phyloP scores from a whole-genome alignment of 768 basidiomycete species.

The Termitomyces sp. region DNA sequence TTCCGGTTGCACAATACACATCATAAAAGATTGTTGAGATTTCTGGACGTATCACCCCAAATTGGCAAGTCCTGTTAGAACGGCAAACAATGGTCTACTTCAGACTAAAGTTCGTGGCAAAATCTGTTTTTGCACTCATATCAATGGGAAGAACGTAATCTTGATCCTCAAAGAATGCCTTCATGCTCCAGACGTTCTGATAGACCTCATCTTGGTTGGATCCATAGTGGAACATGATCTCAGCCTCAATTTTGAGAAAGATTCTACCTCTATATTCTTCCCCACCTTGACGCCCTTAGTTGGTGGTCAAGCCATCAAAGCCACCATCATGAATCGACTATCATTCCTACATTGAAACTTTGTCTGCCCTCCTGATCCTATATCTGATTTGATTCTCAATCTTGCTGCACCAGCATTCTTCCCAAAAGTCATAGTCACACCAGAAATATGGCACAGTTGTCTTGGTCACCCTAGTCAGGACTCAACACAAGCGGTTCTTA shows the following conservation, averaged over 20 bases:
- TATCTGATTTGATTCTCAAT: too few species aligned
- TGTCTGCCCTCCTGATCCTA: too few species aligned
- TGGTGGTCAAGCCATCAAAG: not conserved
- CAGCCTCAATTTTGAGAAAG: constrained; percentile 3
- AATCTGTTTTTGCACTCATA: constrained; percentile 6
- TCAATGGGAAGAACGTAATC: not conserved
- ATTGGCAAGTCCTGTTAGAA: constrained; percentile 9
- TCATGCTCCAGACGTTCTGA: constrained; percentile 17
- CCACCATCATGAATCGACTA: not conserved
- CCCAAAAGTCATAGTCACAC: too few species aligned
- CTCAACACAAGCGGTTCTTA: too few species aligned
- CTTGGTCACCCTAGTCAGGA: too few species aligned
- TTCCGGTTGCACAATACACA: constrained; percentile 18
- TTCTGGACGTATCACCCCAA: constrained; percentile 15
- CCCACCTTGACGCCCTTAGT: not conserved
- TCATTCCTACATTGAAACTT: constrained; percentile 1
- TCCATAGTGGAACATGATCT: constrained; percentile 10
- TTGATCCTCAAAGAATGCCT: constrained; percentile 19
- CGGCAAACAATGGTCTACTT: constrained; percentile 18
- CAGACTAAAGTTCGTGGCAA: constrained; percentile 6
- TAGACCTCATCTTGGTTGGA: constrained; percentile 22
- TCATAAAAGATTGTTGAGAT: constrained; percentile 10
- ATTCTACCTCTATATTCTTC: constrained; percentile 1
- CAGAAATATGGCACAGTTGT: too few species aligned
- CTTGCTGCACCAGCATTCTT: too few species aligned